Evolutionary conservation across 1,284 basidiomycete species (phyloP).

Genomic region (Sporisorium exsertum): DNA sequence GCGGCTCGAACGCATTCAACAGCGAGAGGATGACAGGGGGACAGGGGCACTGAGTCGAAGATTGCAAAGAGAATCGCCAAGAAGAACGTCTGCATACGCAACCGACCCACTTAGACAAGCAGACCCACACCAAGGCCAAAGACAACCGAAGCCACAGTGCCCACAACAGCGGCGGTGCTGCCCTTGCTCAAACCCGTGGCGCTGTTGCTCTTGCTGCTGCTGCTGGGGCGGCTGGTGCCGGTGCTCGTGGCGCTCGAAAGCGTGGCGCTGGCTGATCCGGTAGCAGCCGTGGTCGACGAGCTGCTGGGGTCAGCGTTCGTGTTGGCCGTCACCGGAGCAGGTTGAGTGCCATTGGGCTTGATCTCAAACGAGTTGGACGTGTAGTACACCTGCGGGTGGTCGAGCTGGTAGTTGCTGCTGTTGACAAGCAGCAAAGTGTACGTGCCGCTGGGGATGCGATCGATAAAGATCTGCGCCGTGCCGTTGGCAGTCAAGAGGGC

Average conservation of each 20-base stretch:
- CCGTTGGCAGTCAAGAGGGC: constrained; percentile 49
- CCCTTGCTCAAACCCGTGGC: constrained; percentile 11
- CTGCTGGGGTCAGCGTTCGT: constrained; percentile 45
- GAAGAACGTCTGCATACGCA: not conserved
- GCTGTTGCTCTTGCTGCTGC: constrained; percentile 16
- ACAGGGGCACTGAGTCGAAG: not conserved
- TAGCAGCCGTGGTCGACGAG: constrained; percentile 37
- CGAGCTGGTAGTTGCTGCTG: constrained; percentile 56
- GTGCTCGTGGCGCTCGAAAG: constrained; percentile 24
- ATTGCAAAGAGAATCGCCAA: not conserved
- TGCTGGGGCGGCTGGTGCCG: constrained; percentile 1
- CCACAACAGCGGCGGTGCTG: constrained; percentile 16
- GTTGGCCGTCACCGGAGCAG: constrained; percentile 48
- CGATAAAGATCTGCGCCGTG: constrained; percentile 51
- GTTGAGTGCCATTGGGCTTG: constrained; percentile 53
- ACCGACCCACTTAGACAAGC: constrained; percentile 12
- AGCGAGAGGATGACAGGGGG: not conserved
- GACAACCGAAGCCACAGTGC: constrained; percentile 22
- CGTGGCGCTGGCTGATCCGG: constrained; percentile 33
- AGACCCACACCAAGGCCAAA: constrained; percentile 33
- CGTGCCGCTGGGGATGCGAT: constrained; percentile 46
- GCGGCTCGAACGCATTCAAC: not conserved
- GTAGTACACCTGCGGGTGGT: constrained; percentile 51
- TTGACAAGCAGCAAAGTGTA: constrained; percentile 56
- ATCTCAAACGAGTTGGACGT: constrained; percentile 43